Conservation (phyloP, 768 basidiomycete genomes). For the Macrolepiota albuminosa region DNA sequence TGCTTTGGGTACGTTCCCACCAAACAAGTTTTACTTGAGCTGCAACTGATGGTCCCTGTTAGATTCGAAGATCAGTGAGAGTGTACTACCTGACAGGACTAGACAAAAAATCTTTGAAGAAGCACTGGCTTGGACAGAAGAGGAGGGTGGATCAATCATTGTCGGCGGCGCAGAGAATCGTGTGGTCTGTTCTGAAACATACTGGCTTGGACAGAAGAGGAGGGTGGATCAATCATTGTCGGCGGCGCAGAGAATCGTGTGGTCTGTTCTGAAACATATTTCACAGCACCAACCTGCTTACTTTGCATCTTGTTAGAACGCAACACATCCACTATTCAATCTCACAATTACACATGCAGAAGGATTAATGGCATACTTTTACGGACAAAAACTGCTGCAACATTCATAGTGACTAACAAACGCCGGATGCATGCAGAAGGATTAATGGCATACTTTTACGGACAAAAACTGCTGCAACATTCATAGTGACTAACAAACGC, state of each 20-base stretch:
- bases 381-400: constrained; percentile 49
- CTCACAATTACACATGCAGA: constrained; percentile 65
- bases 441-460: constrained; percentile 73
- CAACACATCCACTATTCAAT: constrained; percentile 77
- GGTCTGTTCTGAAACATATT: constrained; percentile 33
- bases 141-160: constrained; percentile 49
- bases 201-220: constrained; percentile 65
- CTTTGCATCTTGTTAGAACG: constrained; percentile 48
- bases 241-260: constrained; percentile 62
- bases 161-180: constrained; percentile 62
- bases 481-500: background rate
- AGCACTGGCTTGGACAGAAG: constrained; percentile 63
- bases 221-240: constrained; percentile 48
- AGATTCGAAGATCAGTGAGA: constrained; percentile 32
- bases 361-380: constrained; percentile 69
- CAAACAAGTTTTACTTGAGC: background rate
- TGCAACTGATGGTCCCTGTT: constrained; percentile 16
- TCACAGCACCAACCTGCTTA: background rate
- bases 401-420: constrained; percentile 11
- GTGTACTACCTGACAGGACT: constrained; percentile 8
- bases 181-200: constrained; percentile 41
- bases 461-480: constrained; percentile 43
- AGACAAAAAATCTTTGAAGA: constrained; percentile 42
- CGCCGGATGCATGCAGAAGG: constrained; percentile 59
- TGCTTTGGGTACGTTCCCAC: constrained; percentile 1